Evolutionary conservation across 352 stramenopile species (phyloP), one percentile per base, ranked within the genome.

Genomic region (Phytophthora cajani): DNA sequence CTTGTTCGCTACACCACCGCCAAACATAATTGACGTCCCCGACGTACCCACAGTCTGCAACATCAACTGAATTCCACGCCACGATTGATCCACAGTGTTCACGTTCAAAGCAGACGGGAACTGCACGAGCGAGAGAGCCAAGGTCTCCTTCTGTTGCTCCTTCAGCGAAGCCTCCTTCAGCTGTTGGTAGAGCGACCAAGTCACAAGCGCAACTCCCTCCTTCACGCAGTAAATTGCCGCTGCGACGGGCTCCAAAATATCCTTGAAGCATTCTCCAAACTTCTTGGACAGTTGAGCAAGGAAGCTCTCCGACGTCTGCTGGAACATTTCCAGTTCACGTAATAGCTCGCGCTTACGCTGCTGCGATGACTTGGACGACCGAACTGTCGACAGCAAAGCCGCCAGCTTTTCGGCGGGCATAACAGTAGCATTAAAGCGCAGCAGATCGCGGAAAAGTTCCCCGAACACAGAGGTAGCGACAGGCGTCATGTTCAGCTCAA

Each of bases 221-320:
- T 97, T 97, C 17, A 97, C 82, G 8, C 87, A 82, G 44, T 87
- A 90, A 30, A 97, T 85, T n/a, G 87, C 77, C 0, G 87, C 81
- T 0, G 73, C 74, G 19, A 98, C 69, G 16, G 92, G 91, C 55
- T 96, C 85, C 12, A 97, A 61, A 14, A 98, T 83, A 72, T 98
- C 92, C 33, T 82, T 79, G 64, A 95, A 98, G 32, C 77, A 87
- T 17, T 81, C 77, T 0, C 67, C 74, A 76, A 89, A 97, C 62
- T 94, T 93, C 42, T 81, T 81, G 8, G 74, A 67, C 36, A 96
- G 27, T 58, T 92, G 89, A 33, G 74, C 56, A 19, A 90, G 27
- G 49, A 95, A 95, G 58, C 82, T 95, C 17, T 96, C 86, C 8
- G 87, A 94, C 7, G 89, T 96, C 51, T 95, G 88, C 64, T 97